Evolutionary conservation across 2,329 filamentous ascomycete species (phyloP), one percentile per base, ranked within the genome.

Genomic region (Apiospora pterosperma): DNA sequence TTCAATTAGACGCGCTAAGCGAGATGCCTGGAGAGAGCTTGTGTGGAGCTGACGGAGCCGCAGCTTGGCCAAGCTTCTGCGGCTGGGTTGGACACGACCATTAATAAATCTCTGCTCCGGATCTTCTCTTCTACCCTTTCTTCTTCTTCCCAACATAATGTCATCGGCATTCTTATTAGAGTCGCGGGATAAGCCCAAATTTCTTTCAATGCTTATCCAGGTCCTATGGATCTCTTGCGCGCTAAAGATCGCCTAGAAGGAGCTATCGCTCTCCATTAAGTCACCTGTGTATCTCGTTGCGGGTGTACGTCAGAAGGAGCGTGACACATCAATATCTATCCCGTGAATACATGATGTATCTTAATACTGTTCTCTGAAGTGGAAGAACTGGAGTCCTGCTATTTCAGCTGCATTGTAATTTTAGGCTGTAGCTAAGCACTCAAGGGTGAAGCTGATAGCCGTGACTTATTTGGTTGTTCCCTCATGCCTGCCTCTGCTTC

Each of bases 241-340:
- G 96, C 96, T 99, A 87, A 94, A 90, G 92, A 93, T 92, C 85
- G 92, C 91, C 95, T 91, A 92, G 96, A 92, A 91, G 83, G 87
- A 83, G 82, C 79, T 80, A 74, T 84, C 89, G 87, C 88, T 91
- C 86, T 86, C 87, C 89, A 82, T 86, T 83, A 80, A 84, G 88
- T 91, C 89, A 80, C 88, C 89, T 84, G 82, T 67, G 72, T 69
- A 65, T 62, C n/a, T 79, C 76, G 71, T 69, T 80, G 79, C 77
- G 67, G 71, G 76, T 77, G 74, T 73, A 70, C 66, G 68, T 71
- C 72, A 67, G 77, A 76, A 75, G 72, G 75, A 76, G 76, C 78
- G 76, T 74, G 72, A 80, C 78, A 80, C 71, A 64, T 60, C 34
- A n/a, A n/a, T n/a, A n/a, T 21, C 31, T 25, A 16, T 16, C 16